Evolutionary conservation across 495 filamentous ascomycete species (phyloP).

Genomic region (Pseudotulostoma volvatum): DNA sequence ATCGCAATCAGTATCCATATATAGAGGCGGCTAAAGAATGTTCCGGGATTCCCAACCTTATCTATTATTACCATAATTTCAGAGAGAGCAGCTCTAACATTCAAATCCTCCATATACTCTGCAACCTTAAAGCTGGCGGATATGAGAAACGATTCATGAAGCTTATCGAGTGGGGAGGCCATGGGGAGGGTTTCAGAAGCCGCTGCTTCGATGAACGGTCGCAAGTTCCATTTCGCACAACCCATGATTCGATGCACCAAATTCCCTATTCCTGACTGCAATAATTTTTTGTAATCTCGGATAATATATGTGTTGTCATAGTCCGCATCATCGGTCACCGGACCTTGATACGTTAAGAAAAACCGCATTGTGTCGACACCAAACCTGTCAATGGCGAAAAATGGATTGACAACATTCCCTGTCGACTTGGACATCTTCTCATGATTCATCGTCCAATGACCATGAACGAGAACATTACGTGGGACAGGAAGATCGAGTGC

Average conservation of each 20-base stretch:
- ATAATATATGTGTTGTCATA: slow-evolving; percentile 69
- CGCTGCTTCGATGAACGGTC: slow-evolving; percentile 32
- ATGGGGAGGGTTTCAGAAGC: slow-evolving; percentile 16
- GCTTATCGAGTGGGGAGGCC: slow-evolving; percentile 14
- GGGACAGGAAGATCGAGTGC: slow-evolving; percentile 75
- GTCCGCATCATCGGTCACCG: slow-evolving; percentile 56
- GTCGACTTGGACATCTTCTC: slow-evolving; percentile 92
- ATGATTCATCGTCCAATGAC: slow-evolving; percentile 81
- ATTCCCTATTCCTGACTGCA: slow-evolving; percentile 66
- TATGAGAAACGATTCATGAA: slow-evolving; percentile 20
- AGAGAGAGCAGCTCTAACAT: slow-evolving; percentile 48
- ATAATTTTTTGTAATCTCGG: slow-evolving; percentile 56
- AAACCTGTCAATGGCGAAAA: slow-evolving; percentile 79
- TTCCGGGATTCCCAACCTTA: slow-evolving; percentile 21
- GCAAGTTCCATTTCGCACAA: slow-evolving; percentile 49
- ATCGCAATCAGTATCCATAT: slow-evolving; percentile 4
- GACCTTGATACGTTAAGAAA: slow-evolving; percentile 66
- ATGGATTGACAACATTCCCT: slow-evolving; percentile 90
- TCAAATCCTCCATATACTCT: slow-evolving; percentile 43
- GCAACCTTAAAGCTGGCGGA: slow-evolving; percentile 25
- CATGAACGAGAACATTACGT: slow-evolving; percentile 68
- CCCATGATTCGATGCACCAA: slow-evolving; percentile 51
- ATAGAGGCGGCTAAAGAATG: background rate
- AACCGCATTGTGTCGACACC: slow-evolving; percentile 77
- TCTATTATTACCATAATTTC: slow-evolving; percentile 47